phyloP scores from a whole-genome alignment of 2,329 filamentous ascomycete genomes.

The Knufia fluminis region DNA sequence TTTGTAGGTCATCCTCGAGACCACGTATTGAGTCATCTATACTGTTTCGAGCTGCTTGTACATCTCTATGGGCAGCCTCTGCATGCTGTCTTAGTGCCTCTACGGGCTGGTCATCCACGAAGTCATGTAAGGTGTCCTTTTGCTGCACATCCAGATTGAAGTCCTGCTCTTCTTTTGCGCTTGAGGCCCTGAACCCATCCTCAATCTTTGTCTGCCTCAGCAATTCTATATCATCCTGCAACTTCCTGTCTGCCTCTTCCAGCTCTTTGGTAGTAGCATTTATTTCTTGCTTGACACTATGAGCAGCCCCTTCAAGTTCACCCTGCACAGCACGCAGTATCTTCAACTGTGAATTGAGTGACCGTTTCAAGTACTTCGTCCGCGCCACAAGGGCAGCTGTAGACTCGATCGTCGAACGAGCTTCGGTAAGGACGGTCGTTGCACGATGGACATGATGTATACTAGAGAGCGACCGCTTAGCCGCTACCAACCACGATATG shows the following conservation, averaged over 20 bases:
- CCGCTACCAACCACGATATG: slow-evolving; percentile 72
- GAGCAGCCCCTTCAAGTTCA: slow-evolving; percentile 36
- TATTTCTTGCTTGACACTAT: slow-evolving; percentile 36
- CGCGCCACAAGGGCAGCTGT: slow-evolving; percentile 63
- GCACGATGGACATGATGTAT: slow-evolving; percentile 76
- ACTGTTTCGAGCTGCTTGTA: slow-evolving; percentile 51
- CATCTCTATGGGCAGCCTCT: slow-evolving; percentile 52
- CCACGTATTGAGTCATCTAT: slow-evolving; percentile 47
- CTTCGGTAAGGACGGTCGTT: slow-evolving; percentile 72
- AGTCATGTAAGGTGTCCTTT: slow-evolving; percentile 53
- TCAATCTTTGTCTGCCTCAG: slow-evolving; percentile 52
- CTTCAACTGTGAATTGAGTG: slow-evolving; percentile 45
- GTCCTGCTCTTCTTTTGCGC: neutral
- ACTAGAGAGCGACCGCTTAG: slow-evolving; percentile 78
- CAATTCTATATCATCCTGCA: slow-evolving; percentile 46
- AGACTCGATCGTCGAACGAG: slow-evolving; percentile 67
- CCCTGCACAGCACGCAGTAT: slow-evolving; percentile 35
- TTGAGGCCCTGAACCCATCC: slow-evolving; percentile 42
- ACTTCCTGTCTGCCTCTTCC: slow-evolving; percentile 49
- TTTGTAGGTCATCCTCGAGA: slow-evolving; percentile 65
- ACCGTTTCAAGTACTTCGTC: slow-evolving; percentile 56
- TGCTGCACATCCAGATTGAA: slow-evolving; percentile 5
- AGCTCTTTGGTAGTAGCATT: slow-evolving; percentile 44
- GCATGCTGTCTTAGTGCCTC: slow-evolving; percentile 48
- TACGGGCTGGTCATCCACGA: slow-evolving; percentile 55